Base-by-base conservation (phyloP, 1,284 basidiomycete genomes). In the Macrocystidia cucumis region DNA sequence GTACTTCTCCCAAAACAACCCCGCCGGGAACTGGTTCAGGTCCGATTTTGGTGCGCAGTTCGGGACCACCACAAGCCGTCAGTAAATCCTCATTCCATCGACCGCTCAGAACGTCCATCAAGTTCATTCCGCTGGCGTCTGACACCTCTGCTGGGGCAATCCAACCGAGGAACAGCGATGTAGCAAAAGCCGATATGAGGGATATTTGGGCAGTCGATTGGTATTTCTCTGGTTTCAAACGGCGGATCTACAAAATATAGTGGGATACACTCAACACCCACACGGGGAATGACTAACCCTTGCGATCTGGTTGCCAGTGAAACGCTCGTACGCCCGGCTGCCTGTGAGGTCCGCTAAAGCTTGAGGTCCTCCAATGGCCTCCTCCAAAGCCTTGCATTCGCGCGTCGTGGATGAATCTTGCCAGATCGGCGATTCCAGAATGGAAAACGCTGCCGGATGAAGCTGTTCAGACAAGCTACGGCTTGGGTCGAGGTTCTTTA, bases 51-150 rank as follows among this genome's bases (percentile, higher is more conserved):
- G 57, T 44, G 16, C 74, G 73, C 21, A 93, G 62, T 38, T 76
- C 74, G 5, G 72, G 59, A 0, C 79, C 82, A 21, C 78, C 80
- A 44, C 74, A 79, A 1, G 69, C 66, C 11, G 76, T 63, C 17
- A 85, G 63, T 30, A 86, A 56, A 30, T 59, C 46, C 42, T 77
- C 65, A 44, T 80, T 69, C 85, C 82, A 89, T 52, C 75, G 76
- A 57, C 77, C 74, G 9, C 74, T 69, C 25, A 76, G 54, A 19
- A 82, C 70, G 44, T 86, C 63, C 78, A 85, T 84, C 29, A 93
- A 61, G 54, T 92, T 93, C 90, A 91, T 93, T 0, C 91, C 91
- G 50, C 87, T 91, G 2, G 89, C 90, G 55, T 93, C 91, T 20
- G 83, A 78, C 3, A 78, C 72, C 44, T 87, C 83, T 38, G 86